Conservation (phyloP, 306 rosid species). For the Prunus dulcis region DNA sequence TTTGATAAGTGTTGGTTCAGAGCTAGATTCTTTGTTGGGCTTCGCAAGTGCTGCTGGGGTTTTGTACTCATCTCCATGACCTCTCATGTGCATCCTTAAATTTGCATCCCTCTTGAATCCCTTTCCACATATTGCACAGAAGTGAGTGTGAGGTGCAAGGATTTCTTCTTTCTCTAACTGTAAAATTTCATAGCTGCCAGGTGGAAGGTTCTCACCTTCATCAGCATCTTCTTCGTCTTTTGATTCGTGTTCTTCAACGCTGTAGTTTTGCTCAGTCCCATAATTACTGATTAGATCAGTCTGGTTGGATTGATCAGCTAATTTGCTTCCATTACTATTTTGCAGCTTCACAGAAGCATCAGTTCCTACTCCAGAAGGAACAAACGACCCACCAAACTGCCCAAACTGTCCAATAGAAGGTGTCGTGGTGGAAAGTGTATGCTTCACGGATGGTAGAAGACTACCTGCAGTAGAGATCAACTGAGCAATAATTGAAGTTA, state of each 20-base stretch:
- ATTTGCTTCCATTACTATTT: slow-evolving; percentile 36
- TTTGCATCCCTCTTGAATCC: slow-evolving; percentile 99
- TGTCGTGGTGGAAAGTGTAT: slow-evolving; percentile 35
- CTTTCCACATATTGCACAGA: slow-evolving; percentile 94
- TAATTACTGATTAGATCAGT: slow-evolving; percentile 34
- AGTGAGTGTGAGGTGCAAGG: slow-evolving; percentile 97
- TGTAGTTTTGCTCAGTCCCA: slow-evolving; percentile 50
- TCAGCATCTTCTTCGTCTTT: slow-evolving; percentile 93
- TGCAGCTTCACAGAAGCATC: slow-evolving; percentile 38
- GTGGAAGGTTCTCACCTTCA: slow-evolving; percentile 86
- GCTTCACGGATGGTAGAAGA: slow-evolving; percentile 82
- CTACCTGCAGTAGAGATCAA: slow-evolving; percentile 90
- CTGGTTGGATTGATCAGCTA: slow-evolving; percentile 46
- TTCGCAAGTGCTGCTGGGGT: slow-evolving; percentile 98
- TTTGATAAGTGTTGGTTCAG: slow-evolving; percentile 68
- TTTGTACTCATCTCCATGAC: slow-evolving; percentile 96
- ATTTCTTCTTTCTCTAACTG: slow-evolving; percentile 96
- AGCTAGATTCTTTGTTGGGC: slow-evolving; percentile 65
- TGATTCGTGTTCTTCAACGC: slow-evolving; percentile 70
- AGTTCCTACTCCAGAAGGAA: slow-evolving; percentile 40
- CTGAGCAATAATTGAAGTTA: slow-evolving; percentile 86
- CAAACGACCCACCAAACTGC: slow-evolving; percentile 41
- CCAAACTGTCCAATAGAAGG: slow-evolving; percentile 49
- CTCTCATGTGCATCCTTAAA: slow-evolving; percentile 98
- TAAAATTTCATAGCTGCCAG: slow-evolving; percentile 89